phyloP scores from a whole-genome alignment of 148 eudicot species.

The Silene conica region DNA sequence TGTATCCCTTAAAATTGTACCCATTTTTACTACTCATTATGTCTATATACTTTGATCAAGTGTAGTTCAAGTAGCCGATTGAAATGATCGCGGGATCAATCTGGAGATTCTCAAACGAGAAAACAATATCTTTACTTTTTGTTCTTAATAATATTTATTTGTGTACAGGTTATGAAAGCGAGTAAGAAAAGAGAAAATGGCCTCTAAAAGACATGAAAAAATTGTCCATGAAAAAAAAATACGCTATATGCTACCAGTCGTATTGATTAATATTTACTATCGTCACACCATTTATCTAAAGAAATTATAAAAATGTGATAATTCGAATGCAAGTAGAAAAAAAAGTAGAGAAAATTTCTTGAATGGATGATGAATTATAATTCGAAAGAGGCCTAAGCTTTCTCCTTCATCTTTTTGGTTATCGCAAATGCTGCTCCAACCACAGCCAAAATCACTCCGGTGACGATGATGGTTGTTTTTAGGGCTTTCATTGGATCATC shows the following conservation, averaged over 20 bases:
- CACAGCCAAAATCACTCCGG: constrained; percentile 58
- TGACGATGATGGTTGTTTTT: constrained; percentile 48
- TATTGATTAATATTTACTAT: background rate
- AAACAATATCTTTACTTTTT: too few relatives aligned
- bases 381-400: background rate
- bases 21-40: too few relatives aligned
- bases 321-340: too few relatives aligned
- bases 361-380: background rate
- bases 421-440: constrained; percentile 48
- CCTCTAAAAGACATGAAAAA: background rate
- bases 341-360: background rate
- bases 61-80: too few relatives aligned
- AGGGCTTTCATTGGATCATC: constrained; percentile 41
- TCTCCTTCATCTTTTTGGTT: constrained; percentile 33
- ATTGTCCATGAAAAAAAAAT: background rate
- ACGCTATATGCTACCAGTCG: background rate
- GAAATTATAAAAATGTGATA: background rate
- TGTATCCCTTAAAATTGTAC: too few relatives aligned
- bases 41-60: too few relatives aligned
- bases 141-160: too few relatives aligned
- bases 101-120: too few relatives aligned
- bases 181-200: too few relatives aligned
- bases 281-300: background rate
- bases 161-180: too few relatives aligned
- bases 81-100: too few relatives aligned